Percentiles rank a stretch among this genome's conserved stretches.
These are phyloP conservation scores for Rhizopogon sp. DNA, from an alignment of 768 basidiomycete species.

Conservation along the genomic window DNA sequence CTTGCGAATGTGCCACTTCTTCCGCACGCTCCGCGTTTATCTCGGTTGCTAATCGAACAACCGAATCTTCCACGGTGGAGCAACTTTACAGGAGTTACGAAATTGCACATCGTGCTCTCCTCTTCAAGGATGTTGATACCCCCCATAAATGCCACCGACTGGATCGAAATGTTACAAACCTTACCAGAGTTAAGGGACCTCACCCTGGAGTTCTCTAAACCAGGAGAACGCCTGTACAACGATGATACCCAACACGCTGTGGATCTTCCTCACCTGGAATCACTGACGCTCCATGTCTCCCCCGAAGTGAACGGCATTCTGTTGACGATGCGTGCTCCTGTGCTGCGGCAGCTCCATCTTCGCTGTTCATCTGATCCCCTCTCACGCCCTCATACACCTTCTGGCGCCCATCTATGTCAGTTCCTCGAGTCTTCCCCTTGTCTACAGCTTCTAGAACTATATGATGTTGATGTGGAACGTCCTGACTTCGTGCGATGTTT, in stretches of 20 bases:
- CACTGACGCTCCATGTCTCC: slow-evolving; percentile 25
- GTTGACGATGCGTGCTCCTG: slow-evolving; percentile 28
- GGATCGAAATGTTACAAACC: slow-evolving; percentile 29
- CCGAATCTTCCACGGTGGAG: slow-evolving; percentile 31
- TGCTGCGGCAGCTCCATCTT: slow-evolving; percentile 34
- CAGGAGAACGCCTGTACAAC: slow-evolving; percentile 20
- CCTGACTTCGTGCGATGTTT: slow-evolving; percentile 33
- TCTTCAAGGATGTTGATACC: slow-evolving; percentile 11
- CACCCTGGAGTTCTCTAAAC: slow-evolving; percentile 33
- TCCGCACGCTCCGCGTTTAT: slow-evolving; percentile 29
- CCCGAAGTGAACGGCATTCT: slow-evolving; percentile 25
- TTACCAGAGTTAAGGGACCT: slow-evolving; percentile 38
- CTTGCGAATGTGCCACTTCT: slow-evolving; percentile 26
- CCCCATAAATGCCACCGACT: slow-evolving; percentile 16
- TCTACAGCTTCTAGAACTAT: slow-evolving; percentile 40
- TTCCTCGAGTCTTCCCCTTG: slow-evolving; percentile 27
- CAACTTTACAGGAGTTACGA: slow-evolving; percentile 30
- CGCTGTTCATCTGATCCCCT: slow-evolving; percentile 29
- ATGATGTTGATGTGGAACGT: slow-evolving; percentile 41
- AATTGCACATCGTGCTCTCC: slow-evolving; percentile 30
- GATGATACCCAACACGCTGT: slow-evolving; percentile 6
- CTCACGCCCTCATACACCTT: slow-evolving; percentile 21
- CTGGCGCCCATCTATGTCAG: slow-evolving; percentile 24
- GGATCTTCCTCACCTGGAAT: slow-evolving; percentile 21
- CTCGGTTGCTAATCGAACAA: slow-evolving; percentile 27